Conservation (phyloP, 2,329 filamentous ascomycete genomes). For the Mollisia scopiformis region DNA sequence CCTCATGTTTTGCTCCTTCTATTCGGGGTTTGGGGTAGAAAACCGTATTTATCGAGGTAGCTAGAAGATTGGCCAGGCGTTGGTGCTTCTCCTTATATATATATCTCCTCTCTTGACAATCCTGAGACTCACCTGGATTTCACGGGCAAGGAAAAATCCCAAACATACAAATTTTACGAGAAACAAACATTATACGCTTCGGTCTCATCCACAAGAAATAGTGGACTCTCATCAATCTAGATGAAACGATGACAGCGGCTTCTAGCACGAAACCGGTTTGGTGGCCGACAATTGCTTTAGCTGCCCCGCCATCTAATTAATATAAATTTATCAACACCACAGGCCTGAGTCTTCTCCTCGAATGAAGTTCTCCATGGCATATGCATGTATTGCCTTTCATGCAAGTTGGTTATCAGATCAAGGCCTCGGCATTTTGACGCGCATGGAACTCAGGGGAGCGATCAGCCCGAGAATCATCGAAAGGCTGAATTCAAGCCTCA, state of each 20-base stretch:
- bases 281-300: neutral
- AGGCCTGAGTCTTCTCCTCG: neutral
- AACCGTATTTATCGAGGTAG: no score
- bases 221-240: no score
- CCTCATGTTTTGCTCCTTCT: no score
- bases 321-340: neutral
- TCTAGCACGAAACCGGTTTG: neutral
- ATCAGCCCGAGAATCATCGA: neutral
- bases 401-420: neutral
- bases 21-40: no score
- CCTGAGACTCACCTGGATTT: no score
- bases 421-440: neutral
- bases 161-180: neutral
- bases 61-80: no score
- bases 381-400: neutral
- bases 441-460: neutral
- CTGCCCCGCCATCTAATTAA: conserved; percentile 8
- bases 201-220: neutral
- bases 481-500: conserved; percentile 17
- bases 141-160: no score
- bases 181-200: neutral
- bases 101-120: neutral
- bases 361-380: neutral
- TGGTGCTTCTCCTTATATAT: neutral
- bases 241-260: conserved; percentile 10